These are phyloP conservation scores for Dactylellina parvicollis DNA, from an alignment of 2,329 filamentous ascomycete species.

Conservation along the genomic window DNA sequence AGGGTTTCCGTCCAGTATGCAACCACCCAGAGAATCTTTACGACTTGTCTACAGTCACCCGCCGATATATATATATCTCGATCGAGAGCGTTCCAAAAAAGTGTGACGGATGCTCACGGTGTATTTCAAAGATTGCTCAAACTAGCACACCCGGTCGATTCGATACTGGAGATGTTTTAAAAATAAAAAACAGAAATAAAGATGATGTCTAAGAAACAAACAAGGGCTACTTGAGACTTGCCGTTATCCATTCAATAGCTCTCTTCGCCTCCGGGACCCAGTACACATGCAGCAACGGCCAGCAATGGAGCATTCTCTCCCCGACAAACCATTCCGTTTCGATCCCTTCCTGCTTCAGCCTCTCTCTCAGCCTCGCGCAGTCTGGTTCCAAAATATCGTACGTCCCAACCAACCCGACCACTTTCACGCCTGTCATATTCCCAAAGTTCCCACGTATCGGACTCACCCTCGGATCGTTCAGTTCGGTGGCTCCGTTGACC, in stretches of 20 bases:
- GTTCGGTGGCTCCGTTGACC: conserved; percentile 1
- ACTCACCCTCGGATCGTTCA: conserved; percentile 23
- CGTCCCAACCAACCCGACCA: conserved; percentile 16
- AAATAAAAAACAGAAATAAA: too few relatives aligned
- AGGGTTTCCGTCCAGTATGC: too few relatives aligned
- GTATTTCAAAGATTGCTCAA: too few relatives aligned
- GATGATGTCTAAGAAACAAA: too few relatives aligned
- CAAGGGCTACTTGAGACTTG: conserved; percentile 9
- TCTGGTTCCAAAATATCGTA: conserved; percentile 40
- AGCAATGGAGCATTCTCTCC: conserved; percentile 40
- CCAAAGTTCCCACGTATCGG: conserved; percentile 17
- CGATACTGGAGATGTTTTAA: too few relatives aligned
- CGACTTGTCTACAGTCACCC: too few relatives aligned
- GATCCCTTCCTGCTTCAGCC: conserved; percentile 18
- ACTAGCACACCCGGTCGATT: too few relatives aligned
- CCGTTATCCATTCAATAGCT: conserved; percentile 20
- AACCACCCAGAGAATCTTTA: too few relatives aligned
- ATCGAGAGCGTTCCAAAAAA: too few relatives aligned
- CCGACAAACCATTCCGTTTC: conserved; percentile 20
- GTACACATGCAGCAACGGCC: conserved; percentile 37
- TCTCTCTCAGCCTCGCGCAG: conserved; percentile 12
- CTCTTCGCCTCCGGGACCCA: background rate
- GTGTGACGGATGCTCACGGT: too few relatives aligned
- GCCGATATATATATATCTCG: too few relatives aligned
- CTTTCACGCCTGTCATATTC: conserved; percentile 2